phyloP scores from a whole-genome alignment of 1,284 basidiomycete species.

The Volvariella surrecta region DNA sequence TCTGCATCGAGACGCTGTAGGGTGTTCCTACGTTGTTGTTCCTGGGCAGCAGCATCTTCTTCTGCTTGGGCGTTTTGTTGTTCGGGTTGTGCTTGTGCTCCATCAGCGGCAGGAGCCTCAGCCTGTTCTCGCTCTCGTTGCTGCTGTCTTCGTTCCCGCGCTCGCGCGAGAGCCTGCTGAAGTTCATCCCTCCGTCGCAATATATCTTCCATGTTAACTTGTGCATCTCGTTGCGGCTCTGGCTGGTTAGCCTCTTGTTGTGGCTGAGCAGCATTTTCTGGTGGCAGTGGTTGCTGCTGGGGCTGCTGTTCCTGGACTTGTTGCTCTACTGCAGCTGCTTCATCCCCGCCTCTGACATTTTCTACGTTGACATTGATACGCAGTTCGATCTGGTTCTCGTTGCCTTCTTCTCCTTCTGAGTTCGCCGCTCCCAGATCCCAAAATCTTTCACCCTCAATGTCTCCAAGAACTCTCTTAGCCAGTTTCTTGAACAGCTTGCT shows the following conservation, averaged over 20 bases:
- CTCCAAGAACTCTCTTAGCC: constrained; percentile 4
- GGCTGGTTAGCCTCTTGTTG: background rate
- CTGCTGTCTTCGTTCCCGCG: constrained; percentile 8
- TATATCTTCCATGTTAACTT: background rate
- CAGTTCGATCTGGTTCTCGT: background rate
- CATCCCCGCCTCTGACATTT: background rate
- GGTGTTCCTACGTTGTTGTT: constrained; percentile 13
- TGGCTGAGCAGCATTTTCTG: no score
- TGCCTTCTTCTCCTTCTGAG: background rate
- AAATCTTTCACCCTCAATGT: background rate
- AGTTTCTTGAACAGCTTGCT: constrained; percentile 3
- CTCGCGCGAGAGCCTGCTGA: constrained; percentile 9
- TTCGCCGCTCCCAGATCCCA: background rate
- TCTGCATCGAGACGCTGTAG: no score
- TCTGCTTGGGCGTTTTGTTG: no score
- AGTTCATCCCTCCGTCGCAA: constrained; percentile 3
- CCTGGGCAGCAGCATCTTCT: background rate
- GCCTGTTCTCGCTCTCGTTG: constrained; percentile 13
- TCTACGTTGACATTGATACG: background rate
- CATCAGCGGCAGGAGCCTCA: constrained; percentile 2
- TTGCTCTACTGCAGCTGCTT: background rate
- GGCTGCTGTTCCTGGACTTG: constrained; percentile 2
- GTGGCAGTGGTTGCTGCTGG: background rate
- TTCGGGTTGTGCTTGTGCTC: constrained; percentile 5
- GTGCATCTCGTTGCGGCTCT: background rate